A percentile compares a stretch with the other conserved stretches of the same genome.
Evolutionary conservation across 768 basidiomycete genomes (phyloP).

Genomic region (Mycena indigotica): DNA sequence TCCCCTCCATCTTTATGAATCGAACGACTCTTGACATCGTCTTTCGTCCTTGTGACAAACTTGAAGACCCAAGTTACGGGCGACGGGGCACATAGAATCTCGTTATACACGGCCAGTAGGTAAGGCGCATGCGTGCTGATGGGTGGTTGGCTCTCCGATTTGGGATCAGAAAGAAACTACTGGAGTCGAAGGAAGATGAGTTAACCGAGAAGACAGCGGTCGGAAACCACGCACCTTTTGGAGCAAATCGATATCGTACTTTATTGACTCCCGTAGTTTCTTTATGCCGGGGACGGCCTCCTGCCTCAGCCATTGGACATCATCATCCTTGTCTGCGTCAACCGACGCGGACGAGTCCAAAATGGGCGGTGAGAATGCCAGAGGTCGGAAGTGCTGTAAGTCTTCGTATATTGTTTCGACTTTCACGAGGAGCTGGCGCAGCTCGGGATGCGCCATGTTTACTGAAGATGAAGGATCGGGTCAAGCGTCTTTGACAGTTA

Average conservation of each 20-base stretch:
- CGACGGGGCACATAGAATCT: slow-evolving; percentile 60
- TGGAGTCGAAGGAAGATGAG: slow-evolving; percentile 32
- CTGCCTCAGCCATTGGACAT: slow-evolving; percentile 30
- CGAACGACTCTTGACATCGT: neutral
- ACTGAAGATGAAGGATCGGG: neutral
- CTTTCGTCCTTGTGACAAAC: slow-evolving; percentile 39
- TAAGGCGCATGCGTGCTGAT: slow-evolving; percentile 82
- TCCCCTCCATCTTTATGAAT: slow-evolving; percentile 23
- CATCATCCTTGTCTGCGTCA: slow-evolving; percentile 35
- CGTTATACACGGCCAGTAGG: slow-evolving; percentile 80
- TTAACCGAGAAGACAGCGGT: neutral
- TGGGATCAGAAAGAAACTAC: slow-evolving; percentile 65
- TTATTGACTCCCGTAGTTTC: slow-evolving; percentile 47
- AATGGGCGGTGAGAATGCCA: slow-evolving; percentile 42
- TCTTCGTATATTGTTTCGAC: slow-evolving; percentile 34
- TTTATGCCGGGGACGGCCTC: slow-evolving; percentile 44
- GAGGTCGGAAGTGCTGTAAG: slow-evolving; percentile 42
- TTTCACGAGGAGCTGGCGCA: slow-evolving; percentile 11
- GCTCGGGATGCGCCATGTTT: slow-evolving; percentile 10
- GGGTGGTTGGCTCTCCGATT: slow-evolving; percentile 46
- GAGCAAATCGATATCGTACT: slow-evolving; percentile 46
- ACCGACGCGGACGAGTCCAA: slow-evolving; percentile 42
- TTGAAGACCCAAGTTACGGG: slow-evolving; percentile 66
- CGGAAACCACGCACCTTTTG: slow-evolving; percentile 43
- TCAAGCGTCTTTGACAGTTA: neutral